A percentile compares a stretch with the other conserved stretches of the same genome.
Conservation (phyloP, 108 stramenopile genomes). For the Conticribra weissflogii region DNA sequence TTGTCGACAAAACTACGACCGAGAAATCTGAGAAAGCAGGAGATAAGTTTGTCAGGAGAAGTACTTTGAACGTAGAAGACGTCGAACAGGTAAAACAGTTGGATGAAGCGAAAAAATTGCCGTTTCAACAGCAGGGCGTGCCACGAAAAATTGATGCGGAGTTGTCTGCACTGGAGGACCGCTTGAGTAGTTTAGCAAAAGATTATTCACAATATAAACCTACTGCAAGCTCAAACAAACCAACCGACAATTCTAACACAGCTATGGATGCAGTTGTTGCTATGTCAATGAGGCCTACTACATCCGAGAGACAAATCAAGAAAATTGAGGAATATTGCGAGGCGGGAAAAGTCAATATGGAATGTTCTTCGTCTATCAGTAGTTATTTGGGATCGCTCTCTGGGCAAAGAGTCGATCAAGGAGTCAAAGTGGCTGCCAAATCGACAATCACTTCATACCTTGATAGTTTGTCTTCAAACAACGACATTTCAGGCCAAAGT, state of each 20-base stretch:
- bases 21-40: too few species aligned
- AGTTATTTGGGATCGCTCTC: slow-evolving; percentile 37
- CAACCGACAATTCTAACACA: not conserved
- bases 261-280: not conserved
- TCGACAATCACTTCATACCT: slow-evolving; percentile 48
- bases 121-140: too few species aligned
- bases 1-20: too few species aligned
- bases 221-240: too few species aligned
- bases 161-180: too few species aligned
- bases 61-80: too few species aligned
- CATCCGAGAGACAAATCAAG: slow-evolving; percentile 2
- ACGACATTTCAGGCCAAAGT: not conserved
- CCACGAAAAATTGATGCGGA: too few species aligned
- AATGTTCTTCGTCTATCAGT: slow-evolving; percentile 36
- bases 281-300: not conserved
- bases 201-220: too few species aligned
- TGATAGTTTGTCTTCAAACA: slow-evolving; percentile 37
- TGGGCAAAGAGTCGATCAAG: slow-evolving; percentile 21
- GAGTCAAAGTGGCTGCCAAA: slow-evolving; percentile 29
- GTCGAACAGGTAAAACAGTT: too few species aligned
- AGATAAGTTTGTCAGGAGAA: too few species aligned
- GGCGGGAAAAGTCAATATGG: slow-evolving; percentile 28
- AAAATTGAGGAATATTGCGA: slow-evolving; percentile 46
- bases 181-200: too few species aligned
- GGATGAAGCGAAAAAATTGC: too few species aligned